Conservation (phyloP, 352 stramenopile species). For the Phytopythium cucurbitacearum region DNA sequence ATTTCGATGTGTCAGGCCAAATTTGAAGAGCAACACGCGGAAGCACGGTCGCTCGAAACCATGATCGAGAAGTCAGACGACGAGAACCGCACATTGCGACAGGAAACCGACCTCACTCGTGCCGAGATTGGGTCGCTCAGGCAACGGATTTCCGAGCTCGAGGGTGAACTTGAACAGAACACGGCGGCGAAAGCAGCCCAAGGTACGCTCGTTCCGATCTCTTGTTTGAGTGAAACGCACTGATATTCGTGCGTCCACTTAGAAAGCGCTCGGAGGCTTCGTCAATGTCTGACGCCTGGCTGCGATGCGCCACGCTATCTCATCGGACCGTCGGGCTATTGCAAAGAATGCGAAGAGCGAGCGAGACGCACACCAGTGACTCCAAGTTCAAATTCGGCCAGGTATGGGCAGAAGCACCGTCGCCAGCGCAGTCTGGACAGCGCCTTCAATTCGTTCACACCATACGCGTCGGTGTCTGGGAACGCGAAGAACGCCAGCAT, state of each 20-base stretch:
- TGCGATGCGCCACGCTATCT: slow-evolving; percentile 69
- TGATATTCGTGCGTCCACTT: neutral
- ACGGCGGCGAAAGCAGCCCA: slow-evolving; percentile 27
- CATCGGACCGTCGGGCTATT: slow-evolving; percentile 55
- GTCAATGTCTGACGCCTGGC: slow-evolving; percentile 56
- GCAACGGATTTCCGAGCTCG: slow-evolving; percentile 24
- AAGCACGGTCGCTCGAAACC: neutral
- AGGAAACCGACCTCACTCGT: slow-evolving; percentile 12
- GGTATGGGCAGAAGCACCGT: slow-evolving; percentile 13
- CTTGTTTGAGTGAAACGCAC: slow-evolving; percentile 3
- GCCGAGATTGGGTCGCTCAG: slow-evolving; percentile 25
- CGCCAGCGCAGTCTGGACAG: slow-evolving; percentile 50
- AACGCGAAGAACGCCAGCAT: slow-evolving; percentile 40
- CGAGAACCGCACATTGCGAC: slow-evolving; percentile 14
- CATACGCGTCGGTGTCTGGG: slow-evolving; percentile 3
- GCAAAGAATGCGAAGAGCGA: slow-evolving; percentile 47
- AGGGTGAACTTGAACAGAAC: slow-evolving; percentile 41
- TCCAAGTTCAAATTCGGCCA: neutral
- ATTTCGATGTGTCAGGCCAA: slow-evolving; percentile 8
- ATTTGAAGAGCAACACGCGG: neutral
- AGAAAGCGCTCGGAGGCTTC: slow-evolving; percentile 44
- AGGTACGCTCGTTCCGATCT: slow-evolving; percentile 11
- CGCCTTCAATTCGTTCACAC: slow-evolving; percentile 16
- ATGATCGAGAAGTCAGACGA: slow-evolving; percentile 1
- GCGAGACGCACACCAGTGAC: slow-evolving; percentile 2